These are phyloP conservation scores for Eimeria falciformis DNA, from an alignment of 169 alveolate species.

Conservation along the genomic window DNA sequence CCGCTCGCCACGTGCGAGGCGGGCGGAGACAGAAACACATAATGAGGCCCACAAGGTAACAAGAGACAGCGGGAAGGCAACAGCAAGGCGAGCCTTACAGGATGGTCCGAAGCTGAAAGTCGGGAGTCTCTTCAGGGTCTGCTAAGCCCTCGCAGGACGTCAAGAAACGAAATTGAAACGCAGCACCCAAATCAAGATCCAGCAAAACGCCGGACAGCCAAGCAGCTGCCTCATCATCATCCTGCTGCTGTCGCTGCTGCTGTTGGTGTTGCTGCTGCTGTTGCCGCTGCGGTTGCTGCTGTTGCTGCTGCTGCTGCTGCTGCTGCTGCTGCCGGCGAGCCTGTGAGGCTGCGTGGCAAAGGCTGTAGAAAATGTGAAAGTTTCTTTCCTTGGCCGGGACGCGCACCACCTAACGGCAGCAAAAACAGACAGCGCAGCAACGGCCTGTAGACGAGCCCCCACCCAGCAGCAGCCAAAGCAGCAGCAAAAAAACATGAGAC, in stretches of 20 bases:
- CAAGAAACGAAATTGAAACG: background rate
- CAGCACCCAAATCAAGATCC: background rate
- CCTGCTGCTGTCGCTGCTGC: background rate
- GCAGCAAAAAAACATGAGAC: background rate
- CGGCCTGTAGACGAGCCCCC: background rate
- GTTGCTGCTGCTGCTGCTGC: background rate
- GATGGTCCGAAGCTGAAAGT: background rate
- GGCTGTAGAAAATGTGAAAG: constrained; percentile 96
- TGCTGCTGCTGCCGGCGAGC: background rate
- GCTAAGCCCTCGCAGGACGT: no score
- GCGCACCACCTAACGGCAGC: constrained; percentile 38
- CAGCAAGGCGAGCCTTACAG: no score
- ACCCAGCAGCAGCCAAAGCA: background rate
- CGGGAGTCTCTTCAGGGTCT: background rate
- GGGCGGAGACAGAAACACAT: background rate
- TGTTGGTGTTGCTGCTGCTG: background rate
- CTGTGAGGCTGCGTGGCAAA: constrained; percentile 77
- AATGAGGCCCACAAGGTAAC: background rate
- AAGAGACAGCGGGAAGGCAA: background rate
- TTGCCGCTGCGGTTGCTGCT: background rate
- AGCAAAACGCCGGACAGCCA: background rate
- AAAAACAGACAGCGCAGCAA: background rate
- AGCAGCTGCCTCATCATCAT: background rate
- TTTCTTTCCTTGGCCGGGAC: constrained; percentile 91
- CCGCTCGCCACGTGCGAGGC: no score